Evolutionary conservation across 129 eudicot species (phyloP), one percentile per base, ranked within the genome.

Genomic region (Ambrosia trifida): DNA sequence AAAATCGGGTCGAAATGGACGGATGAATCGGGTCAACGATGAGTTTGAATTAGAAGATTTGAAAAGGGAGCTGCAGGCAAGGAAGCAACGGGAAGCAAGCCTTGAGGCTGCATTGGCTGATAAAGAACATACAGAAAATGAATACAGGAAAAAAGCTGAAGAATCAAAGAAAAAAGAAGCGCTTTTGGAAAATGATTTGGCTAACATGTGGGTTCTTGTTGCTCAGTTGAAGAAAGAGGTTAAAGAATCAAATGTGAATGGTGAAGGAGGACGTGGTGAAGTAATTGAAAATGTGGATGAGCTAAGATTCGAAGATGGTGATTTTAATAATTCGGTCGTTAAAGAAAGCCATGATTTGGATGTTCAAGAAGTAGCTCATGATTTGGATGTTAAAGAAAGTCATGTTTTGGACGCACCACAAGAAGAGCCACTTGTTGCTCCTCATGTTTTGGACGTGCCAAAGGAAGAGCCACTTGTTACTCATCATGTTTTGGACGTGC

Each of bases 151-250:
- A 79, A 87, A 77, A 74, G 73, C 79, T 64, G 96, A 87, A 44
- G 96, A 85, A 66, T 79, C 85, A 2, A 89, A 90, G 93, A 85
- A 69, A 68, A 84, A 86, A 72, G 99, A 94, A 82, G 86, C 89
- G 2, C 77, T 85, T 35, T 75, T 94, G 57, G 99, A 94, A 69
- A 94, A 87, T 44, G 99, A 94, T 70, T 64, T 94, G 66, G 99
- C 99, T 13, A 94, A 94, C 62, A 94, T 94, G 99, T 94, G 99
- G 99, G 97, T 94, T 76, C 89, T 94, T 73, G 99, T 94, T 76
- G 97, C 99, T 78, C 95, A 85, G 83, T 58, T 94, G 79, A 94
- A 94, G 82, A 84, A 84, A 82, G 97, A 94, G 61, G 86, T 76
- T 31, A 80, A 78, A 1, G 85, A 83, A 46, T 57, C 77, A 43